Conservation (phyloP, 257 asterid species). For the Penstemon newberryi region DNA sequence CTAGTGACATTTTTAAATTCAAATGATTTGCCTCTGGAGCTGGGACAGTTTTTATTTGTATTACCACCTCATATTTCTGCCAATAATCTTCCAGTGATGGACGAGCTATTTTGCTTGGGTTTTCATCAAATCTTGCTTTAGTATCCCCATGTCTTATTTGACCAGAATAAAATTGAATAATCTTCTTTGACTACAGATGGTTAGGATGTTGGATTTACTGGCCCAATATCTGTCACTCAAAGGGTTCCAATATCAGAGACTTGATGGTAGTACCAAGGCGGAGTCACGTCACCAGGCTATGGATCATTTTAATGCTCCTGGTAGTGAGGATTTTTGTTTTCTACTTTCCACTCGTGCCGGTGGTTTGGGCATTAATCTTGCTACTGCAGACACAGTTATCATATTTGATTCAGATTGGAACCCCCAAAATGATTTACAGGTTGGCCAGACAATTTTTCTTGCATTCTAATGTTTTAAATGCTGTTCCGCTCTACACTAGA, state of each 20-base stretch:
- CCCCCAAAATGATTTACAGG: conserved; percentile 99
- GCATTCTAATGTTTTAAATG: conserved; percentile 3
- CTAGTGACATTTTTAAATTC: no score
- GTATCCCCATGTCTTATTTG: conserved; percentile 7
- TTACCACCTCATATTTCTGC: conserved; percentile 3
- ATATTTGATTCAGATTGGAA: conserved; percentile 99
- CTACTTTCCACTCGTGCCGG: conserved; percentile 99
- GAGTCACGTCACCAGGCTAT: conserved; percentile 98
- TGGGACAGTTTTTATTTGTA: conserved; percentile 10
- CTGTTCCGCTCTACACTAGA: conserved; percentile 15
- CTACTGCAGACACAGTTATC: conserved; percentile 98
- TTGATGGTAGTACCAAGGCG: conserved; percentile 98
- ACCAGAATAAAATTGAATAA: conserved; percentile 24
- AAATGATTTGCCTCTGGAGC: neutral
- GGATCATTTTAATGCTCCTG: conserved; percentile 99
- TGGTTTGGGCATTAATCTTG: conserved; percentile 98
- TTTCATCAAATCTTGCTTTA: conserved; percentile 10
- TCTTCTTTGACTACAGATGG: conserved; percentile 69
- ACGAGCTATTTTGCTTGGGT: neutral
- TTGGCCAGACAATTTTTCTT: conserved; percentile 32
- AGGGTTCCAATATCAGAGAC: conserved; percentile 96
- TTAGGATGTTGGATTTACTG: conserved; percentile 93
- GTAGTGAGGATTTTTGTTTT: conserved; percentile 97
- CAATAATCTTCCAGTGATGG: conserved; percentile 15
- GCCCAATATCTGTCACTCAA: conserved; percentile 89